A percentile compares a stretch with the other conserved stretches of the same genome.
Conservation (phyloP, 2,329 filamentous ascomycete species). For the Dothiorella sarmentorum region DNA sequence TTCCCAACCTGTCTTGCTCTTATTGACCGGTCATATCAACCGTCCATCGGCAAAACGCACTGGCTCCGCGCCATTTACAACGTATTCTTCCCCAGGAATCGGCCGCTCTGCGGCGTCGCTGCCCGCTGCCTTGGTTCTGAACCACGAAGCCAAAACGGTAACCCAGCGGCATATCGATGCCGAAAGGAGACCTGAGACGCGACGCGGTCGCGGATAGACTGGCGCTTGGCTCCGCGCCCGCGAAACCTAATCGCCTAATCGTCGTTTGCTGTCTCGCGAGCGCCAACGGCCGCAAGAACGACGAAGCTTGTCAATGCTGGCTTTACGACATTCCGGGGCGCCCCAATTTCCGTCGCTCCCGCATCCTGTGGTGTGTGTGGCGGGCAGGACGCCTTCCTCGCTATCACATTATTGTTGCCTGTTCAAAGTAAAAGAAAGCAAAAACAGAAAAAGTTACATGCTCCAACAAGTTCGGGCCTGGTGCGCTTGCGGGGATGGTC, state of each 20-base stretch:
- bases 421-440: neutral
- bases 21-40: neutral
- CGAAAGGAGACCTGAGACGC: conserved; percentile 12
- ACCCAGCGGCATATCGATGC: conserved; percentile 2
- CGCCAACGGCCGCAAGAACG: conserved; percentile 8
- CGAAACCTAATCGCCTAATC: conserved; percentile 13
- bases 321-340: neutral
- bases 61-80: neutral
- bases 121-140: neutral
- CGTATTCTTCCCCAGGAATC: conserved; percentile 15
- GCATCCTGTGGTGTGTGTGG: neutral
- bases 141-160: conserved; percentile 3
- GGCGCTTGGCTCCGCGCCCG: conserved; percentile 12
- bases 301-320: neutral
- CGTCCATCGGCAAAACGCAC: neutral
- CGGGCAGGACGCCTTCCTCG: neutral
- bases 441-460: neutral
- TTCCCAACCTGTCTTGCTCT: neutral
- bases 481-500: conserved; percentile 36
- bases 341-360: neutral
- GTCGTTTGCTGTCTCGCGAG: neutral
- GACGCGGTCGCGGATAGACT: conserved; percentile 15
- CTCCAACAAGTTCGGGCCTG: neutral
- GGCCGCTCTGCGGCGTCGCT: conserved; percentile 6
- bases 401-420: neutral